phyloP scores from a whole-genome alignment of 2,329 filamentous ascomycete genomes.

The Diaporthe ilicicola region DNA sequence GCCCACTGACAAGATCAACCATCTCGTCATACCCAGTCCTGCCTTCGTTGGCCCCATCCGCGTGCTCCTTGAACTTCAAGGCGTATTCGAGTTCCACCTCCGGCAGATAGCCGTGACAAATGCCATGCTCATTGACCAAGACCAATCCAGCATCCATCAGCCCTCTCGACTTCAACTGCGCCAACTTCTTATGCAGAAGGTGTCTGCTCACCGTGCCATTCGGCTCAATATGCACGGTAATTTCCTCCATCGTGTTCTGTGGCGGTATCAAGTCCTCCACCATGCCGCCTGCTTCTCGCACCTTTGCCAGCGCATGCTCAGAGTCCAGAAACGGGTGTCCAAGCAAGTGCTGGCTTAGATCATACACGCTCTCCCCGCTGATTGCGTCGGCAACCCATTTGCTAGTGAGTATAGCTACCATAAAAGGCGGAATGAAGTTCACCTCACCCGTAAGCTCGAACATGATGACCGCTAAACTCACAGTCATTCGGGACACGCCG shows the following conservation, averaged over 20 bases:
- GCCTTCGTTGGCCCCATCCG: constrained; percentile 31
- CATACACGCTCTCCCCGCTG: constrained; percentile 63
- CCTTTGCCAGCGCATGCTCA: constrained; percentile 53
- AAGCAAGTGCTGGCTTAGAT: constrained; percentile 66
- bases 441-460: constrained; percentile 68
- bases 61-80: constrained; percentile 43
- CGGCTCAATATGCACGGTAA: constrained; percentile 57
- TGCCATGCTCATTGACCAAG: constrained; percentile 55
- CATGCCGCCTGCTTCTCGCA: constrained; percentile 40
- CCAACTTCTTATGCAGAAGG: constrained; percentile 54
- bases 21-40: constrained; percentile 35
- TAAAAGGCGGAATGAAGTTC: constrained; percentile 64
- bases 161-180: constrained; percentile 55
- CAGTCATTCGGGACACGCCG: constrained; percentile 55
- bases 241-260: constrained; percentile 61
- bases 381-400: constrained; percentile 67
- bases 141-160: constrained; percentile 67
- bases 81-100: constrained; percentile 62
- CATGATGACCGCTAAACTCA: constrained; percentile 64
- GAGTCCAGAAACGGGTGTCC: constrained; percentile 66
- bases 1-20: constrained; percentile 44
- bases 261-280: constrained; percentile 62
- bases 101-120: constrained; percentile 63
- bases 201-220: constrained; percentile 51
- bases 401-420: constrained; percentile 66